These are phyloP conservation scores for Neofusicoccum parvum DNA, from an alignment of 2,329 filamentous ascomycete genomes.

Conservation along the genomic window DNA sequence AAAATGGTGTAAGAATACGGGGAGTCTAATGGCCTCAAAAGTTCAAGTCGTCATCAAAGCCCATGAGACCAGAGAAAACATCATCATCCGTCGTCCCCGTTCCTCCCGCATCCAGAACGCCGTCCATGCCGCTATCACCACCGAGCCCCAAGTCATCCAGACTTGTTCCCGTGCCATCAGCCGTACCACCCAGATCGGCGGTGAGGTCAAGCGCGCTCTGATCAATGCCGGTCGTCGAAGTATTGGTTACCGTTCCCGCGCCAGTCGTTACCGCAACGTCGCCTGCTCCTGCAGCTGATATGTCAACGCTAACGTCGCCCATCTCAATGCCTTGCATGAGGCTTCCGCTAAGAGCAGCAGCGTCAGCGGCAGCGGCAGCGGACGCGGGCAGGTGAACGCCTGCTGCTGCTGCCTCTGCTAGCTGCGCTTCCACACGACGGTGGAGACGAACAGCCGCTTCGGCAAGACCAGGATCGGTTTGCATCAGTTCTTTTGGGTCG, in stretches of 20 bases:
- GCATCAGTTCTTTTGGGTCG: constrained; percentile 59
- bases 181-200: constrained; percentile 1
- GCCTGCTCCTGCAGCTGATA: constrained; percentile 4
- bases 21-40: background rate
- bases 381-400: constrained; percentile 1
- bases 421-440: constrained; percentile 66
- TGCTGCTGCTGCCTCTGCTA: constrained; percentile 33
- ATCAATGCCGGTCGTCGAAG: background rate
- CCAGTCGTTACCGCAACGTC: background rate
- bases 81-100: constrained; percentile 14
- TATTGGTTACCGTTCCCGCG: background rate
- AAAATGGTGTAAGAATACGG: no score
- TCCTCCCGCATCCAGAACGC: constrained; percentile 12
- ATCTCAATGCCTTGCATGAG: constrained; percentile 21
- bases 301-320: constrained; percentile 13
- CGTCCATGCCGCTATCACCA: constrained; percentile 12
- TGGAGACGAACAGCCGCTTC: constrained; percentile 66
- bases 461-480: constrained; percentile 59
- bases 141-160: constrained; percentile 10
- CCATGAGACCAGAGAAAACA: constrained; percentile 15
- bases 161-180: background rate
- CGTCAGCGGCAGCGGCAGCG: constrained; percentile 3
- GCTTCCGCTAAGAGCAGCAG: constrained; percentile 5
- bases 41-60: constrained; percentile 20
- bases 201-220: background rate